Evolutionary conservation across 2,329 filamentous ascomycete species (phyloP).

Genomic region (Aspergillus vadensis): DNA sequence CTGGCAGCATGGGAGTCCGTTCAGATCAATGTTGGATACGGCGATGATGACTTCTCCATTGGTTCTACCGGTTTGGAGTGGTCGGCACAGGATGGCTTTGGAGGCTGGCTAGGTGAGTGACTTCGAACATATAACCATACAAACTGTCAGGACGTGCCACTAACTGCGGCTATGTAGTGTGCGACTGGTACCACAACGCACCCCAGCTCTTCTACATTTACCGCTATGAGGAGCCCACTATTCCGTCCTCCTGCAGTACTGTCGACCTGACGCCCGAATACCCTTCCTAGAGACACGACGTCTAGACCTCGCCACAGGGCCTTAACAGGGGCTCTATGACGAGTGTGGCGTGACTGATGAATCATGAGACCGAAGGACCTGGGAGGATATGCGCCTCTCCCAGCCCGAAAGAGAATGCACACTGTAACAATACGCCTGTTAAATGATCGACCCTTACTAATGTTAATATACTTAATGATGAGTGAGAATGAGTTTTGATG

Average conservation of each 20-base stretch:
- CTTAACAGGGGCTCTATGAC: constrained; percentile 15
- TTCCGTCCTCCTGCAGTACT: constrained; percentile 39
- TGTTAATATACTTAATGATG: neutral
- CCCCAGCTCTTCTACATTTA: constrained; percentile 45
- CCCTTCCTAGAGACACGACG: constrained; percentile 24
- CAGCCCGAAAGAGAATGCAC: neutral
- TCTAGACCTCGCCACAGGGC: constrained; percentile 3
- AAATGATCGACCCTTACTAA: neutral
- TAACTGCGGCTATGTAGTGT: constrained; percentile 30
- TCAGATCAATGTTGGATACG: constrained; percentile 38
- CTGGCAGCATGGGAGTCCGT: constrained; percentile 40
- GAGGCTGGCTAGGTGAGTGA: constrained; percentile 44
- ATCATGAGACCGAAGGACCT: constrained; percentile 13
- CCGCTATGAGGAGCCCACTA: constrained; percentile 21
- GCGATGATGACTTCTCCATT: constrained; percentile 35
- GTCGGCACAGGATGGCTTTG: constrained; percentile 34
- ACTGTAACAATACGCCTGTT: constrained; percentile 10
- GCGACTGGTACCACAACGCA: constrained; percentile 43
- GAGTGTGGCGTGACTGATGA: constrained; percentile 20
- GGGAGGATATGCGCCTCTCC: neutral
- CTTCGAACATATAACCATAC: neutral
- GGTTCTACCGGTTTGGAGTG: constrained; percentile 30
- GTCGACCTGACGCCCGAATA: constrained; percentile 33
- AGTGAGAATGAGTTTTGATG: neutral
- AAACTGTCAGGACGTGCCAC: neutral